phyloP scores from a whole-genome alignment of 2,329 filamentous ascomycete genomes.

The Phialophora expanda region DNA sequence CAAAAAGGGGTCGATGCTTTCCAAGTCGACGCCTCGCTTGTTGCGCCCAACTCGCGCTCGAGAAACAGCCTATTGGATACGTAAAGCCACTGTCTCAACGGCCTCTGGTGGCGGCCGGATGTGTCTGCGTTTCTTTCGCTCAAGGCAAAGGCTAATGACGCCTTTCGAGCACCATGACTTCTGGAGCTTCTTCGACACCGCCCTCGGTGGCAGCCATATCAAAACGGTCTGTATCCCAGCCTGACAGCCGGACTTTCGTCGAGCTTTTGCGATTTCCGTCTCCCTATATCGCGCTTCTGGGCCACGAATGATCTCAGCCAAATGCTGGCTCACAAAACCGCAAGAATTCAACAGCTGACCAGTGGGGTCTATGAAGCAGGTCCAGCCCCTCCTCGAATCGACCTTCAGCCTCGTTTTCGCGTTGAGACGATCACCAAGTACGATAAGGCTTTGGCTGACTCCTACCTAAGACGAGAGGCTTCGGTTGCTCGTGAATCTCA shows the following conservation, averaged over 20 bases:
- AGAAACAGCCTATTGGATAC: constrained; percentile 7
- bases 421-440: constrained; percentile 19
- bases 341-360: constrained; percentile 16
- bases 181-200: not conserved
- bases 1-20: not conserved
- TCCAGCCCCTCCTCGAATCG: constrained; percentile 11
- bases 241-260: constrained; percentile 4
- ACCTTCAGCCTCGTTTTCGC: constrained; percentile 22
- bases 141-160: constrained; percentile 8
- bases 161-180: constrained; percentile 6
- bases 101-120: not conserved
- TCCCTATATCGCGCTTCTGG: not conserved
- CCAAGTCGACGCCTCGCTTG: constrained; percentile 7
- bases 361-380: constrained; percentile 10
- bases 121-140: constrained; percentile 3
- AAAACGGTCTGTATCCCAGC: constrained; percentile 4
- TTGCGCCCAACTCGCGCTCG: constrained; percentile 5
- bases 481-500: constrained; percentile 16
- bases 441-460: constrained; percentile 24
- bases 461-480: constrained; percentile 18
- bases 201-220: not conserved
- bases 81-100: constrained; percentile 15
- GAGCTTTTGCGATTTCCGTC: constrained; percentile 6
- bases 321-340: constrained; percentile 16
- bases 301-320: not conserved